Evolutionary conservation across 179 eudicot species (phyloP), one percentile per base, ranked within the genome.

Genomic region (Silene noctiflora): DNA sequence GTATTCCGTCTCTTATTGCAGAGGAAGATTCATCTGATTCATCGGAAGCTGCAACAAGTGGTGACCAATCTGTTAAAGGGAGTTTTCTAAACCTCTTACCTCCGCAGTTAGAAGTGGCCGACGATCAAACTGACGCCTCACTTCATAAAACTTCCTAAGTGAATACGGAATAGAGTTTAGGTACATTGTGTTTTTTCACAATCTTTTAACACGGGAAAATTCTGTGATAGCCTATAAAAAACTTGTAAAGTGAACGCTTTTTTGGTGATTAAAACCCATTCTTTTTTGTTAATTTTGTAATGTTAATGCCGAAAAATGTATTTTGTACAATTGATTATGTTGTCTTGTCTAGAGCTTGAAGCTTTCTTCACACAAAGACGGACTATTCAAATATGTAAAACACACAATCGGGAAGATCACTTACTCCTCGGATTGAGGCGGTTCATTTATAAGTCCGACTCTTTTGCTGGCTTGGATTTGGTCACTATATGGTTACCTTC

Each of bases 11-110:
- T 75, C 69, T 61, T 77, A 42, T 83, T 77, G 71, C 90, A 94
- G 97, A 91, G 87, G 97, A 91, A 16, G 97, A 88, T 44, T 80
- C 90, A 11, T 79, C 91, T 2, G 96, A 92, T 74, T 69, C 84
- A n/a, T 86, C 93, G 62, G 93, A 88, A 51, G 69, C 87, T 29
- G 84, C 84, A 73, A 76, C 83, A 35, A 76, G 77, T 16, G 76
- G 81, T 17, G 84, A 82, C 73, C 87, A 82, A 76, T 82, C 87
- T 16, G 78, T 80, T 9, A 73, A 78, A 58, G 91, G 89, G 55
- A 83, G 89, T 76, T 84, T 87, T 76, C 71, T 77, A 76, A 90
- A 85, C 78, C 85, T 78, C 31, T 78, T 85, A 82, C 88, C 92
- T 62, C 86, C 90, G 19, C 86, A 84, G 39, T 60, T 78, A 74